phyloP scores from a whole-genome alignment of 2,329 filamentous ascomycete genomes.

The Pyrenochaeta sp. region DNA sequence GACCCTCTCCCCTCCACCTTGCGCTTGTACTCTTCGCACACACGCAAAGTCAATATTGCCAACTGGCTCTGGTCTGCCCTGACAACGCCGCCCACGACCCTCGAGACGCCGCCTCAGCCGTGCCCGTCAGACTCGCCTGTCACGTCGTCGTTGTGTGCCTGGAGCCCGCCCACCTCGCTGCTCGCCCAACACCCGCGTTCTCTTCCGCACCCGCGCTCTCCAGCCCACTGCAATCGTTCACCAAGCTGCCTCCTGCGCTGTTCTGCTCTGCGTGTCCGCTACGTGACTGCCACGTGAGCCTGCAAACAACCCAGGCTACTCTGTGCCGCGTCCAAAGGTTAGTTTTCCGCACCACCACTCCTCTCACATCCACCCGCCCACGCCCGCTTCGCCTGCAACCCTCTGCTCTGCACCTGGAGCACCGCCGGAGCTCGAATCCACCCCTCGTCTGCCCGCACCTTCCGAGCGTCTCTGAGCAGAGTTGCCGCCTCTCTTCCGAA shows the following conservation, averaged over 20 bases:
- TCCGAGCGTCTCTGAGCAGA: constrained; percentile 3
- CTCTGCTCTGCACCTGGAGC: constrained; percentile 21
- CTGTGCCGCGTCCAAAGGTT: constrained; percentile 34
- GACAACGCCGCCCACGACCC: constrained; percentile 27
- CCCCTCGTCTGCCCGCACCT: constrained; percentile 6
- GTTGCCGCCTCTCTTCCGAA: constrained; percentile 5
- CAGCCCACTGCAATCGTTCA: constrained; percentile 12
- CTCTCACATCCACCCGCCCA: constrained; percentile 17
- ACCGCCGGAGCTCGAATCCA: constrained; percentile 13
- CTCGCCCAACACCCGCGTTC: constrained; percentile 17
- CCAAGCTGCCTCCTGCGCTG: constrained; percentile 11
- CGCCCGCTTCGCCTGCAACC: constrained; percentile 18
- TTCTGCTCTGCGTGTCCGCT: constrained; percentile 13
- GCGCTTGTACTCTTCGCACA: constrained; percentile 38
- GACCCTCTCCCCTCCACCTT: constrained; percentile 32
- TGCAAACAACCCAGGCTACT: constrained; percentile 16
- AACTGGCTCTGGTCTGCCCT: constrained; percentile 34
- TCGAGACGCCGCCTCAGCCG: constrained; percentile 36
- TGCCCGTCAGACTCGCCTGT: no score
- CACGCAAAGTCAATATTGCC: constrained; percentile 45
- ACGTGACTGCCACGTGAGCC: constrained; percentile 9
- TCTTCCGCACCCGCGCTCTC: constrained; percentile 17
- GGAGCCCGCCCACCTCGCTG: constrained; percentile 33
- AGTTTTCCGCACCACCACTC: no score
- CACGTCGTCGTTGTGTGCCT: constrained; percentile 39